Conservation (phyloP, 1,284 basidiomycete genomes). For the Coriolopsis trogii region DNA sequence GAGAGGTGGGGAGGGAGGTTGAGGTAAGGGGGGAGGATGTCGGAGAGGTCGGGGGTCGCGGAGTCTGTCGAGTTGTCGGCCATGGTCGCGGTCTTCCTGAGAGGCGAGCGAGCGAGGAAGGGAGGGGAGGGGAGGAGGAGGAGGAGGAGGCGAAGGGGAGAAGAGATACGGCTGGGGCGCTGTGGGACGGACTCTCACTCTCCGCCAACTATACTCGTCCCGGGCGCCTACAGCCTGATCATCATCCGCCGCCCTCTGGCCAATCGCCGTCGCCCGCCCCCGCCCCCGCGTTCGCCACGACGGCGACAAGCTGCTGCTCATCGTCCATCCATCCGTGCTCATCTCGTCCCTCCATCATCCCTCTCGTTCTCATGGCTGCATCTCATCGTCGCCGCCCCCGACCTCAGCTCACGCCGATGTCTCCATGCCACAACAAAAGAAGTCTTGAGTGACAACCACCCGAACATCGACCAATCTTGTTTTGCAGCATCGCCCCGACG, state of each 20-base stretch:
- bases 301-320: background rate
- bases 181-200: background rate
- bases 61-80: slow-evolving; percentile 18
- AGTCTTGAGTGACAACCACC: background rate
- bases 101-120: slow-evolving; percentile 3
- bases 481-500: background rate
- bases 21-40: slow-evolving; percentile 56
- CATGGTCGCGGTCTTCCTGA: slow-evolving; percentile 25
- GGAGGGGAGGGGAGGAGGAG: background rate
- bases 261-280: slow-evolving; percentile 14
- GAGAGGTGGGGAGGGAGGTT: slow-evolving; percentile 73
- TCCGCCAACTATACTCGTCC: slow-evolving; percentile 11
- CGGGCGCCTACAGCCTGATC: slow-evolving; percentile 14
- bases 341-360: background rate
- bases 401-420: background rate
- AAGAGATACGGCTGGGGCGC: slow-evolving; percentile 7
- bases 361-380: background rate
- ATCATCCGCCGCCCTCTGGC: no score
- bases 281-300: no score
- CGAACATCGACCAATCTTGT: background rate
- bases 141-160: slow-evolving; percentile 5
- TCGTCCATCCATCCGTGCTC: background rate
- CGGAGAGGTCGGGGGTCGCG: slow-evolving; percentile 28
- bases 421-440: background rate
- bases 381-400: background rate